These are phyloP conservation scores for Torrubiella hemipterigena DNA, from an alignment of 2,329 filamentous ascomycete genomes.

Conservation along the genomic window DNA sequence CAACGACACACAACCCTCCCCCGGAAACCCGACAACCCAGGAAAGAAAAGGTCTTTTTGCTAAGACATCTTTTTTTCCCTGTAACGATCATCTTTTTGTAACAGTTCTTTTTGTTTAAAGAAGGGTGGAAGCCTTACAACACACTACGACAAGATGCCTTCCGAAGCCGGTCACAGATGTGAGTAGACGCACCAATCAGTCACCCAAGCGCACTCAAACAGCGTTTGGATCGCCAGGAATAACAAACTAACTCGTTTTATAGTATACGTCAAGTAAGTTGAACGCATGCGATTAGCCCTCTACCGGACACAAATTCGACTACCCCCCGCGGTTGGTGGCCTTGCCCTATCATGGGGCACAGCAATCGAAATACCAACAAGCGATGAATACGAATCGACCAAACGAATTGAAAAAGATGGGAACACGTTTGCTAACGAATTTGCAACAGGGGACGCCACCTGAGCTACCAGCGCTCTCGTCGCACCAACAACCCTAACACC, in stretches of 20 bases:
- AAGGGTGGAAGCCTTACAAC: slow-evolving; percentile 32
- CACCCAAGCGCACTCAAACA: slow-evolving; percentile 23
- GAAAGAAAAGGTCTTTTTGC: slow-evolving; percentile 32
- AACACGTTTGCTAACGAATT: slow-evolving; percentile 8
- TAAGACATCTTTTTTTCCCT: slow-evolving; percentile 30
- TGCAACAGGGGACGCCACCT: slow-evolving; percentile 79
- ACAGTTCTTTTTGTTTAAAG: slow-evolving; percentile 32
- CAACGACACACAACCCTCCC: slow-evolving; percentile 29
- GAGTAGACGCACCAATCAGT: slow-evolving; percentile 35
- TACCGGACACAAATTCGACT: background rate
- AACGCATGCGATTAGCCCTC: too few relatives aligned
- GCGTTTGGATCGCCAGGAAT: background rate
- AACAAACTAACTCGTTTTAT: slow-evolving; percentile 5
- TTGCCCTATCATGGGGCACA: too few relatives aligned
- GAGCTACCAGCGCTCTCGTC: slow-evolving; percentile 93
- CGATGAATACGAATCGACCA: too few relatives aligned
- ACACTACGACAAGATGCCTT: slow-evolving; percentile 66
- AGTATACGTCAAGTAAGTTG: slow-evolving; percentile 86
- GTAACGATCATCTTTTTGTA: slow-evolving; percentile 25
- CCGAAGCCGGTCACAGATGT: slow-evolving; percentile 81
- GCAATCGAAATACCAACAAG: background rate
- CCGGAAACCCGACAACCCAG: too few relatives aligned
- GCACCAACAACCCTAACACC: slow-evolving; percentile 79
- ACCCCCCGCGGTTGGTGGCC: background rate
- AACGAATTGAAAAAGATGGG: background rate